Conservation (phyloP, 1,284 basidiomycete genomes). For the Stereum hirsutum region DNA sequence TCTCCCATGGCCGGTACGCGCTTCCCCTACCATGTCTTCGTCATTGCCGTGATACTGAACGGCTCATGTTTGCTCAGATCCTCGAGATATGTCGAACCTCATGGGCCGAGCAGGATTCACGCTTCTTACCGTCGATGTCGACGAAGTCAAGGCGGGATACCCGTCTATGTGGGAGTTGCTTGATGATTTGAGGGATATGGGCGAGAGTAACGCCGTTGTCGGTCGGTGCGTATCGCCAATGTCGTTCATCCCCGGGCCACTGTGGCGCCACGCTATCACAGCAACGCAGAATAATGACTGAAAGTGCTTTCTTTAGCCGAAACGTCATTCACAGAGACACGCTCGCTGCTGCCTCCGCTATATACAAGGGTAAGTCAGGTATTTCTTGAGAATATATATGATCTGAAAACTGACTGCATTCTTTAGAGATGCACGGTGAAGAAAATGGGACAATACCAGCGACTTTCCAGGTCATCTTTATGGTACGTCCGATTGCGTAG, state of each 20-base stretch:
- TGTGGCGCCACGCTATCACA: not conserved
- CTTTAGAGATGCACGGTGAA: conserved; percentile 73
- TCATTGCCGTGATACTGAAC: not conserved
- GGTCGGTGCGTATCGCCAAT: conserved; percentile 43
- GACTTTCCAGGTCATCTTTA: conserved; percentile 93
- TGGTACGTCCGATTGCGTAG: conserved; percentile 47
- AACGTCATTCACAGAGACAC: conserved; percentile 79
- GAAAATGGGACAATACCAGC: conserved; percentile 84
- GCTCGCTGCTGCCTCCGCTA: conserved; percentile 82
- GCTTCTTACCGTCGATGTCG: conserved; percentile 90
- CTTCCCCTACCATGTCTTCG: not conserved
- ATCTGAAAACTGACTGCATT: conserved; percentile 2
- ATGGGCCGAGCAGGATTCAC: conserved; percentile 92
- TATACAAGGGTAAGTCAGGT: conserved; percentile 69
- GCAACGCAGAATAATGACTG: too few relatives aligned
- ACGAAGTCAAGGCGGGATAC: conserved; percentile 88
- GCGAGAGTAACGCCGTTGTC: conserved; percentile 89
- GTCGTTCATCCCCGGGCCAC: not conserved
- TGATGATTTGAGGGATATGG: conserved; percentile 92
- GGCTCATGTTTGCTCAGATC: conserved; percentile 43
- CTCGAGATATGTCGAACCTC: conserved; percentile 85
- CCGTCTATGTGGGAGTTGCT: conserved; percentile 96
- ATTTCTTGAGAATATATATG: conserved; percentile 1
- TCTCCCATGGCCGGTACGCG: conserved; percentile 92
- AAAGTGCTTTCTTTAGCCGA: conserved; percentile 33